Conservation (phyloP, 768 basidiomycete genomes). For the Hericium coralloides region DNA sequence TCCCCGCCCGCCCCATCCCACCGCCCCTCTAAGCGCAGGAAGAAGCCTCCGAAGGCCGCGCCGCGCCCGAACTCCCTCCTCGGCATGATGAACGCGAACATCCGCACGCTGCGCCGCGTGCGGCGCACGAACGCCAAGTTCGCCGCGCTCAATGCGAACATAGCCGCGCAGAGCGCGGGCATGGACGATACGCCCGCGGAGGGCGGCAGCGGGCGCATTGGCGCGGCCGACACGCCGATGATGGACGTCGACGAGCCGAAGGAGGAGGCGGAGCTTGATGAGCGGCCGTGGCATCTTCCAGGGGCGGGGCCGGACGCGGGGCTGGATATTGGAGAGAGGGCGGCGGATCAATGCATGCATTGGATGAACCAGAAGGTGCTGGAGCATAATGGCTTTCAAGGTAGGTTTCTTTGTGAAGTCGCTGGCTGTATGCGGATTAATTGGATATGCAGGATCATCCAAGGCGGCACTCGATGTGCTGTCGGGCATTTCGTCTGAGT, state of each 20-base stretch:
- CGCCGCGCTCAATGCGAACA: conserved; percentile 38
- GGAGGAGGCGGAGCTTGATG: conserved; percentile 31
- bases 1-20: conserved; percentile 12
- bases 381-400: conserved; percentile 91
- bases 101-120: conserved; percentile 65
- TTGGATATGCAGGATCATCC: conserved; percentile 49
- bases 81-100: conserved; percentile 67
- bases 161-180: background rate
- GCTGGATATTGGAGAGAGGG: conserved; percentile 50
- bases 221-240: conserved; percentile 47
- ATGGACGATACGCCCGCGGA: conserved; percentile 25
- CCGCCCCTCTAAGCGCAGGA: conserved; percentile 14
- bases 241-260: conserved; percentile 4
- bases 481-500: conserved; percentile 69
- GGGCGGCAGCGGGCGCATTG: conserved; percentile 27
- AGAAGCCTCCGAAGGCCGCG: conserved; percentile 23
- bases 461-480: conserved; percentile 69
- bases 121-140: conserved; percentile 68
- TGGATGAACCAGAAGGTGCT: conserved; percentile 73
- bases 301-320: conserved; percentile 14
- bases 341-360: conserved; percentile 52
- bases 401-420: conserved; percentile 31
- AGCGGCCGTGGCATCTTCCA: conserved; percentile 48
- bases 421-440: too few relatives aligned
- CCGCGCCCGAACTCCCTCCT: conserved; percentile 36